Evolutionary conservation across 169 alveolate genomes (phyloP).

Genomic region (Plasmodium inui): DNA sequence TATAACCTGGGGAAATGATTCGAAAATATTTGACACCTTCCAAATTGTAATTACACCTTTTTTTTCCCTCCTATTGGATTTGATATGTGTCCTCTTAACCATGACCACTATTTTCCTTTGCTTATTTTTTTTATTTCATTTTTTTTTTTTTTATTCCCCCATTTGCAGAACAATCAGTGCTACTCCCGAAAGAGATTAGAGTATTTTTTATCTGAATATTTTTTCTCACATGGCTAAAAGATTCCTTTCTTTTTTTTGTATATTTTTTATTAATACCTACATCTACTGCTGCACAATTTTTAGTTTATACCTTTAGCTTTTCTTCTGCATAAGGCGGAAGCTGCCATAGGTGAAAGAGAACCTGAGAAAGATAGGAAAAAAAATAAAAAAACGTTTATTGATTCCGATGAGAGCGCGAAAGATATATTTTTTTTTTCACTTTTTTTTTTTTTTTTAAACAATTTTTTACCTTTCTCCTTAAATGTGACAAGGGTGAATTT

Average conservation of each 20-base stretch:
- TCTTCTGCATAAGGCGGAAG: not conserved
- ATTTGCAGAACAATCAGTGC: slow-evolving; percentile 55
- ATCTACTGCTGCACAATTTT: not conserved
- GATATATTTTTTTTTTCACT: not conserved
- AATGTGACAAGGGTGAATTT: not conserved
- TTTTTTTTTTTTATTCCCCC: slow-evolving; percentile 2
- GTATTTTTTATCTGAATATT: slow-evolving; percentile 41
- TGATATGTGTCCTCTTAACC: not conserved
- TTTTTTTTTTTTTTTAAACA: slow-evolving; percentile 8
- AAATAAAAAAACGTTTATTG: not conserved
- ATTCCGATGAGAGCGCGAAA: not conserved
- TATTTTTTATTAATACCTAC: not conserved
- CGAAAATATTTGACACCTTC: slow-evolving; percentile 17
- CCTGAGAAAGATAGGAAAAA: not conserved
- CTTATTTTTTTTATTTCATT: slow-evolving; percentile 3
- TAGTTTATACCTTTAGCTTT: not conserved
- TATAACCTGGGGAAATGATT: slow-evolving; percentile 11
- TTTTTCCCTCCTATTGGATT: not conserved
- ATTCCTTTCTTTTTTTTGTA: not conserved
- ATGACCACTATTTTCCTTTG: not conserved
- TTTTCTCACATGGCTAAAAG: not conserved
- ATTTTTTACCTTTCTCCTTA: not conserved
- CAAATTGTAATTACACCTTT: slow-evolving; percentile 52
- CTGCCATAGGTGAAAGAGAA: not conserved
- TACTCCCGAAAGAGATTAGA: slow-evolving; percentile 71